Conservation (phyloP, 352 stramenopile species). For the Phytophthora macrochlamydospora region DNA sequence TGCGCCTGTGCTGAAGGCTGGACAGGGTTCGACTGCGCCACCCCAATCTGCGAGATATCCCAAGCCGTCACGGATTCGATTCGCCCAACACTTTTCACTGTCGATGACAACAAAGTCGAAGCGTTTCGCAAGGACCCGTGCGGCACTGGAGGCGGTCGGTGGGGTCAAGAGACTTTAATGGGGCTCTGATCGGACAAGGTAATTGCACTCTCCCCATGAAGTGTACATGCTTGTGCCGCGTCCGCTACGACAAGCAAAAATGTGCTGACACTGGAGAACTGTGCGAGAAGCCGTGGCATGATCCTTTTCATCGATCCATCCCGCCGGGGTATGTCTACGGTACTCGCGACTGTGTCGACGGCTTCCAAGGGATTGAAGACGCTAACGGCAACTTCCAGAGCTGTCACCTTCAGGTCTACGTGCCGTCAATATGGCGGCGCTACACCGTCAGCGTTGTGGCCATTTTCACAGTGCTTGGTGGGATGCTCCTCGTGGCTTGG, state of each 20-base stretch:
- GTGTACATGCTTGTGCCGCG: constrained; percentile 92
- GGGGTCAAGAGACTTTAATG: constrained; percentile 79
- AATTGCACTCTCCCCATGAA: constrained; percentile 93
- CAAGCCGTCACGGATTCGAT: constrained; percentile 58
- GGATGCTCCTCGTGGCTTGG: constrained; percentile 81
- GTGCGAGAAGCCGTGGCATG: constrained; percentile 86
- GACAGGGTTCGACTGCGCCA: constrained; percentile 94
- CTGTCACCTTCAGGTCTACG: constrained; percentile 96
- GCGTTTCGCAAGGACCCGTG: constrained; percentile 95
- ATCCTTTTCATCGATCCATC: constrained; percentile 74
- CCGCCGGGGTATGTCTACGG: constrained; percentile 92
- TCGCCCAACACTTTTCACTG: constrained; percentile 91
- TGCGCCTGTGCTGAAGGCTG: constrained; percentile 93
- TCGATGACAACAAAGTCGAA: constrained; percentile 92
- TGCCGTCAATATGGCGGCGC: constrained; percentile 84
- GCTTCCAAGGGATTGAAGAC: constrained; percentile 94
- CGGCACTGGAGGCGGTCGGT: constrained; percentile 75
- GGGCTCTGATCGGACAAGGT: constrained; percentile 78
- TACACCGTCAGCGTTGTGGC: constrained; percentile 84
- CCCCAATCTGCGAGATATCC: constrained; percentile 87
- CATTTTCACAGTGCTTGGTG: constrained; percentile 67
- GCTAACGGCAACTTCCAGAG: constrained; percentile 88
- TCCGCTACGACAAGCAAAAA: constrained; percentile 69
- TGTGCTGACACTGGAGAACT: constrained; percentile 76
- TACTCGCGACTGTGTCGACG: constrained; percentile 89